These are phyloP conservation scores for Curvularia lunata DNA, from an alignment of 2,329 filamentous ascomycete species.

Conservation along the genomic window DNA sequence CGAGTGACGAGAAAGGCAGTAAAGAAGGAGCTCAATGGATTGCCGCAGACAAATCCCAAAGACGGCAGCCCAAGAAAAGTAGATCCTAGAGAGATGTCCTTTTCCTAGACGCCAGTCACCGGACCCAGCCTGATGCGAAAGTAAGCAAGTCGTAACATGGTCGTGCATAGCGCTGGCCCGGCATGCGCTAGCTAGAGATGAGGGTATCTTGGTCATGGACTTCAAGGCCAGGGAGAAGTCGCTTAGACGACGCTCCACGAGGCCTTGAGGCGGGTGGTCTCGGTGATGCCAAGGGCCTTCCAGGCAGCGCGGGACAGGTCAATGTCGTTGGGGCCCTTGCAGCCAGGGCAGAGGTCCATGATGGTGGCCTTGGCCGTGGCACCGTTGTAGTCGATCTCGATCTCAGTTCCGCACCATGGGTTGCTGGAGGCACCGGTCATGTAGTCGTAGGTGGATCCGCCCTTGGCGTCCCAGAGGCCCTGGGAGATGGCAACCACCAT, in stretches of 20 bases:
- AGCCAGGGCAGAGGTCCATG: constrained; percentile 47
- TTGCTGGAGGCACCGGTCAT: constrained; percentile 43
- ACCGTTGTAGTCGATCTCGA: constrained; percentile 42
- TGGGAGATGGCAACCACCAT: constrained; percentile 40
- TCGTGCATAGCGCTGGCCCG: constrained; percentile 52
- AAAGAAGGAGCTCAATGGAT: background rate
- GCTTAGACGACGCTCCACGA: constrained; percentile 37
- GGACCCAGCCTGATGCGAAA: constrained; percentile 35
- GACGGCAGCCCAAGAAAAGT: no score
- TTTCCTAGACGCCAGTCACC: constrained; percentile 31
- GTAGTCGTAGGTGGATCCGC: constrained; percentile 38
- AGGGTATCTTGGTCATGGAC: constrained; percentile 39
- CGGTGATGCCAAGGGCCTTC: constrained; percentile 31
- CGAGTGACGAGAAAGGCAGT: constrained; percentile 40
- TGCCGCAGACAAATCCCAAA: constrained; percentile 12
- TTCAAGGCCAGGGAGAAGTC: constrained; percentile 18
- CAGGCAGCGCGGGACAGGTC: constrained; percentile 43
- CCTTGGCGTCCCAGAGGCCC: constrained; percentile 28
- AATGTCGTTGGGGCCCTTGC: constrained; percentile 32
- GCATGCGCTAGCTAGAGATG: constrained; percentile 48
- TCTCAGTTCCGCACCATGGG: constrained; percentile 44
- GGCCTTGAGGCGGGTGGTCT: constrained; percentile 35
- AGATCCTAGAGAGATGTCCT: background rate
- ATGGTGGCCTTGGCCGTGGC: constrained; percentile 36
- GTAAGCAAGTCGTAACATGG: constrained; percentile 38